Evolutionary conservation across 805 yeast species (phyloP).

Genomic region (Pichia heedii): DNA sequence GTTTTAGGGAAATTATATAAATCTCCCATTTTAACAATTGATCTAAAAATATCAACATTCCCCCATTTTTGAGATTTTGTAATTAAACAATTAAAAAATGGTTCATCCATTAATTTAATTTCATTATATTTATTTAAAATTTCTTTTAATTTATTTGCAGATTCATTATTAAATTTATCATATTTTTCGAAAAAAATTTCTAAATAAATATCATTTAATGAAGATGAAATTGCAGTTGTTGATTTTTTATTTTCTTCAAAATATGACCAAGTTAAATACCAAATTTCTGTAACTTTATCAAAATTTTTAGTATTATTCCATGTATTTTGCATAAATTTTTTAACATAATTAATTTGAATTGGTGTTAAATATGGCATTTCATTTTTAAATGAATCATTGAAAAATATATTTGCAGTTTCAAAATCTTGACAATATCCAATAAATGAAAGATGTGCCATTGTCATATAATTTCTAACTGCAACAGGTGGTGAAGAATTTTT

Average conservation of each 20-base stretch:
- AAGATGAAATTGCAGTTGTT: conserved; percentile 60
- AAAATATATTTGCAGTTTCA: conserved; percentile 61
- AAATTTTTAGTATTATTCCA: conserved; percentile 47
- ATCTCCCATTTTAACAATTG: conserved; percentile 51
- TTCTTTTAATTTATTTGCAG: conserved; percentile 46
- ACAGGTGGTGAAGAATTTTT: conserved; percentile 18
- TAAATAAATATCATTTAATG: conserved; percentile 61
- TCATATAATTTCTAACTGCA: conserved; percentile 40
- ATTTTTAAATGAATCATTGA: conserved; percentile 56
- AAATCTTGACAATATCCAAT: conserved; percentile 69
- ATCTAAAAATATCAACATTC: conserved; percentile 53
- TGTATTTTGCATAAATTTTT: conserved; percentile 52
- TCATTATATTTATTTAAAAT: conserved; percentile 47
- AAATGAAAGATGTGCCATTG: conserved; percentile 69
- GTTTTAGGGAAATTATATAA: conserved; percentile 52
- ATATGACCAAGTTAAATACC: conserved; percentile 50
- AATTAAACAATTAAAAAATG: conserved; percentile 71
- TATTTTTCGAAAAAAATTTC: conserved; percentile 58
- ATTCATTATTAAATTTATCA: conserved; percentile 41
- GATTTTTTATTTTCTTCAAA: conserved; percentile 41
- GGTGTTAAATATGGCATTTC: conserved; percentile 65
- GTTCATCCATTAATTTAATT: conserved; percentile 59
- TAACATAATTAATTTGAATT: conserved; percentile 64
- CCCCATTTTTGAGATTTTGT: conserved; percentile 59
- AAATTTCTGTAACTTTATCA: conserved; percentile 46